These are phyloP conservation scores for Ciborinia camelliae DNA, from an alignment of 2,329 filamentous ascomycete species.

Conservation along the genomic window DNA sequence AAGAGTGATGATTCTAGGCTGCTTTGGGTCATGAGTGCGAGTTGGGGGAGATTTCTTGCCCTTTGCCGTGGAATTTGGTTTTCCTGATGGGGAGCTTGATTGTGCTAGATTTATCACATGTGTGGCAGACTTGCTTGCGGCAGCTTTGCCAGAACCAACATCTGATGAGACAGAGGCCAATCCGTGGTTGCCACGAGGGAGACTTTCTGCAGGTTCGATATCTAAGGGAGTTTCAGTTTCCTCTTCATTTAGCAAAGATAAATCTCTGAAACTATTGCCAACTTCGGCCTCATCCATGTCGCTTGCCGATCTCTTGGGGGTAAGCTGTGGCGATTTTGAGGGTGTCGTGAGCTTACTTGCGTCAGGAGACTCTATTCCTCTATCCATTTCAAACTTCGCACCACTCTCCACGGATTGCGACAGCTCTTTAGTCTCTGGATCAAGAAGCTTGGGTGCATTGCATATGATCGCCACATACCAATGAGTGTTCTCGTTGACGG, in stretches of 20 bases:
- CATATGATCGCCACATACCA: constrained; percentile 97
- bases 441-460: constrained; percentile 68
- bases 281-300: neutral
- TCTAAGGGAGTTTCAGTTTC: neutral
- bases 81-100: neutral
- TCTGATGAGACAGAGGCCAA: neutral
- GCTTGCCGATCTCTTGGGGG: neutral
- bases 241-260: neutral
- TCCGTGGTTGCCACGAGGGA: neutral
- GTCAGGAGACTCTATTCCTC: neutral
- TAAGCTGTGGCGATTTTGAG: neutral
- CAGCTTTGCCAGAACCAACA: neutral
- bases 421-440: constrained; percentile 20
- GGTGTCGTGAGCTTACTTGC: constrained; percentile 4
- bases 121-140: neutral
- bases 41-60: constrained; percentile 32
- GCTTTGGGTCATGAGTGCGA: constrained; percentile 47
- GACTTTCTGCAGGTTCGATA: neutral
- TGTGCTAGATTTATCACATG: constrained; percentile 8
- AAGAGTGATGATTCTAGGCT: constrained; percentile 76
- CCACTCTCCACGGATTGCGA: constrained; percentile 8
- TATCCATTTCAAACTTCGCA: neutral
- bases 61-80: constrained; percentile 34
- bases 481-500: constrained; percentile 81
- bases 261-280: neutral